Base-by-base conservation (phyloP, 116 monocot species). In the Zostera marina region DNA sequence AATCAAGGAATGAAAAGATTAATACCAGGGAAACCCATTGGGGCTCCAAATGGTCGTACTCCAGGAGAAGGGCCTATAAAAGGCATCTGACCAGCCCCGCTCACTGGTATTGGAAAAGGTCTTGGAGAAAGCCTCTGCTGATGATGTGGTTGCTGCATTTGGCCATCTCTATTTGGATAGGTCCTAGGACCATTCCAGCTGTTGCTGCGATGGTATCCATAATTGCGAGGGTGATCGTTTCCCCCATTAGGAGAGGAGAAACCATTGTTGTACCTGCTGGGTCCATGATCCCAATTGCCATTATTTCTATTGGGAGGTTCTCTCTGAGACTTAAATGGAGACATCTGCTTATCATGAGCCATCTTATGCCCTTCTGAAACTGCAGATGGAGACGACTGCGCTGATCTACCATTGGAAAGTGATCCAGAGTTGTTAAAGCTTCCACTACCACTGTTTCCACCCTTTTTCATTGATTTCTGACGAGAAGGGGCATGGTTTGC, bases 401-500 rank as follows among this genome's bases (percentile, higher is more conserved):
- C 53, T 10, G 45, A 8, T 47, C 67, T 56, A 44, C 74, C 59
- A 63, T 76, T 70, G 19, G 66, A 11, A 38, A 62, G 46, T 47
- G 17, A 38, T 43, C 19, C 53, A 46, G 44, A 25, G 22, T 59
- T 22, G 58, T 12, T 47, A 16, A 56, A 17, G 6, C 8, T 48
- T 20, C 52, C 42, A 9, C 56, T 55, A 2, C 63, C 61, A 17
- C 46, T 39, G 21, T 62, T 46, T 38, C 59, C 55, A 42, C 66
- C 73, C n/a, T 73, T 73, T 59, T 70, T 83, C 66, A 61, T 72
- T 9, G 74, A 63, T 70, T 78, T 82, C 54, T 73, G 77, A 3
- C 73, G 65, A 3, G 69, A 22, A 39, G 63, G 69, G 10, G 60
- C 43, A 56, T 57, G 60, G 57, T 56, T 72, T 60, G 53, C 48